A percentile compares a stretch with the other conserved stretches of the same genome.
Conservation (phyloP, 371 early-diverging fungal genomes). For the Lichtheimia hyalospora region DNA sequence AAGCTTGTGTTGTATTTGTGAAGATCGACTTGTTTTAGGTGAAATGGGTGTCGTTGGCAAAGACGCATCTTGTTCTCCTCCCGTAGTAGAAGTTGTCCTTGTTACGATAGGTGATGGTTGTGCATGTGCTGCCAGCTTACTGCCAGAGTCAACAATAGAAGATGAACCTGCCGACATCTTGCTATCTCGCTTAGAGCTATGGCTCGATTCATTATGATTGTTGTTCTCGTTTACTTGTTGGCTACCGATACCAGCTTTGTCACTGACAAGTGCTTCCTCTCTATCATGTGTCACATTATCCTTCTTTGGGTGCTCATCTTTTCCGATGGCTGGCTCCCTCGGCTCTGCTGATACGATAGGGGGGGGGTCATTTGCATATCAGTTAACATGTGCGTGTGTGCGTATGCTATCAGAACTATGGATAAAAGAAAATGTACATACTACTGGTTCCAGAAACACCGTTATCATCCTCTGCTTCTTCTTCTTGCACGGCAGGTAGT, state of each 20-base stretch:
- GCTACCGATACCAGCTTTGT: not conserved
- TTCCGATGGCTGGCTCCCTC: not conserved
- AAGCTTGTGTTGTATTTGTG: constrained; percentile 8
- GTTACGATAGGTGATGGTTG: not conserved
- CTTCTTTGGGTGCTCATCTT: too few species aligned
- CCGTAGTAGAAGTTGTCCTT: not conserved
- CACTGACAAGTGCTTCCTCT: not conserved
- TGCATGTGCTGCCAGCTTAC: constrained; percentile 2
- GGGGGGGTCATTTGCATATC: not conserved
- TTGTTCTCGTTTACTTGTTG: not conserved
- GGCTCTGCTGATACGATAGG: not conserved
- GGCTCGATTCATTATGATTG: not conserved
- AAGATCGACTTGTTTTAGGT: constrained; percentile 5
- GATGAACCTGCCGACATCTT: constrained; percentile 11
- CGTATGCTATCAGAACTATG: not conserved
- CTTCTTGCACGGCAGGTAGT: constrained; percentile 5
- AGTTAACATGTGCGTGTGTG: not conserved
- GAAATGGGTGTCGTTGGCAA: constrained; percentile 12
- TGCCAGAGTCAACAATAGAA: not conserved
- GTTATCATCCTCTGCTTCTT: not conserved
- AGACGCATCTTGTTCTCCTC: not conserved
- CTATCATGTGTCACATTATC: constrained; percentile 1
- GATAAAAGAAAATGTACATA: not conserved
- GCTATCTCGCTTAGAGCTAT: constrained; percentile 8
- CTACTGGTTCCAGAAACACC: not conserved